A percentile compares a stretch with the other conserved stretches of the same genome.
phyloP scores from a whole-genome alignment of 371 early-diverging fungal genomes.

The Mucor racemosus region DNA sequence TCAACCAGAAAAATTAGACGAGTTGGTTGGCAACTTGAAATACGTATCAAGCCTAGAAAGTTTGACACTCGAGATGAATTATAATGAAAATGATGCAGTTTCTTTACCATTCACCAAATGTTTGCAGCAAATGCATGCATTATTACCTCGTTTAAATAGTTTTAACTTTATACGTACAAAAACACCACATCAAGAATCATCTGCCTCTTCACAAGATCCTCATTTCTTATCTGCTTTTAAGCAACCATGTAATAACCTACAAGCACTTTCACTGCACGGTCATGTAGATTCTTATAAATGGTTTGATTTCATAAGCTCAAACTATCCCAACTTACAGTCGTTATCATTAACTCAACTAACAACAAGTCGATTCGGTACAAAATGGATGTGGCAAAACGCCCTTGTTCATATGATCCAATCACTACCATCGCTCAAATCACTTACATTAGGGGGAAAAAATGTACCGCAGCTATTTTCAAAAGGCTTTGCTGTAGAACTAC shows the following conservation, averaged over 20 bases:
- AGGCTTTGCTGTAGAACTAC: constrained; percentile 6
- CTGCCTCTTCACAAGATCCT: not conserved
- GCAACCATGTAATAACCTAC: constrained; percentile 3
- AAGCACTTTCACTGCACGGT: constrained; percentile 15
- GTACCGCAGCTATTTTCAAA: constrained; percentile 19
- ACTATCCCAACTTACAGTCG: constrained; percentile 14
- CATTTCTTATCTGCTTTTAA: constrained; percentile 1
- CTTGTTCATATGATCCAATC: constrained; percentile 14
- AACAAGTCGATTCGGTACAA: constrained; percentile 22
- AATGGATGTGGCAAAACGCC: constrained; percentile 28
- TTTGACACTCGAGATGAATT: constrained; percentile 12
- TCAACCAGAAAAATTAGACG: not conserved
- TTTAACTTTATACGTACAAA: constrained; percentile 12
- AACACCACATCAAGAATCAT: constrained; percentile 16
- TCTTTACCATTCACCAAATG: not conserved
- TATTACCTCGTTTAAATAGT: constrained; percentile 3
- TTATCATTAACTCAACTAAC: constrained; percentile 11
- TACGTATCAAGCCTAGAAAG: constrained; percentile 5
- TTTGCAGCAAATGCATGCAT: constrained; percentile 14
- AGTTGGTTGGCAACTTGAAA: not conserved
- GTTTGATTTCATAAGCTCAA: constrained; percentile 21
- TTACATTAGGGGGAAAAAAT: constrained; percentile 20
- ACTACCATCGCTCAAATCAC: constrained; percentile 11
- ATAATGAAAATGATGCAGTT: not conserved
- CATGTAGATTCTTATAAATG: constrained; percentile 18